Conservation (phyloP, 1,284 basidiomycete genomes). For the Naganishia sp. region DNA sequence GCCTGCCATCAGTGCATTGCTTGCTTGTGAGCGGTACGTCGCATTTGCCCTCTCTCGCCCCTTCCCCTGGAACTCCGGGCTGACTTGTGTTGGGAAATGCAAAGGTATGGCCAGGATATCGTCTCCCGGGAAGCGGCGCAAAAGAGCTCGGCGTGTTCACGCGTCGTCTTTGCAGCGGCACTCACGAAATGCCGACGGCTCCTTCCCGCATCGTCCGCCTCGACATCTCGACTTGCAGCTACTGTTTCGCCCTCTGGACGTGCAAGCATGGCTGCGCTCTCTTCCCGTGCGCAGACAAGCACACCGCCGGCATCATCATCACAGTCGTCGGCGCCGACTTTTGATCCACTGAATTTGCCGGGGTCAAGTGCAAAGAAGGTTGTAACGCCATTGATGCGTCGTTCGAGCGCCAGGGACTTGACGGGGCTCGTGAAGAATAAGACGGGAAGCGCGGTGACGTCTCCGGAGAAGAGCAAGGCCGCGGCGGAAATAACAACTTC, state of each 20-base stretch:
- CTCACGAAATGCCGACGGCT: conserved; percentile 5
- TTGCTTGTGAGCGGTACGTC: conserved; percentile 51
- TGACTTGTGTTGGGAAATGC: background rate
- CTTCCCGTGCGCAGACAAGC: too few species aligned
- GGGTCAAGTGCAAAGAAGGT: conserved; percentile 18
- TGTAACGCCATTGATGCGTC: background rate
- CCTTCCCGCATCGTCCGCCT: background rate
- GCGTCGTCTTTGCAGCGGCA: conserved; percentile 1
- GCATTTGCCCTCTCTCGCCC: background rate
- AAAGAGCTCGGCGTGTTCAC: conserved; percentile 9
- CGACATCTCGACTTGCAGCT: too few species aligned
- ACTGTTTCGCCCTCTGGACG: too few species aligned
- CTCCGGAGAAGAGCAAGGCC: background rate
- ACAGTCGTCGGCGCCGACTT: background rate
- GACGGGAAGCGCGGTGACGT: background rate
- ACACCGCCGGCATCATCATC: background rate
- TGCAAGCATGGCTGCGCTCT: too few species aligned
- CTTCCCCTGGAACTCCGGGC: background rate
- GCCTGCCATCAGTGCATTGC: conserved; percentile 47
- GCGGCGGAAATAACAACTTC: background rate
- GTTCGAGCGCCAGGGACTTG: conserved; percentile 4
- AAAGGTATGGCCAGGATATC: background rate
- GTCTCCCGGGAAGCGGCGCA: background rate
- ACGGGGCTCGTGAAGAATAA: conserved; percentile 4
- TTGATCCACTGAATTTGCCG: conserved; percentile 22